Conservation (phyloP, 164 flowering plant species). For the Annona cherimola region DNA sequence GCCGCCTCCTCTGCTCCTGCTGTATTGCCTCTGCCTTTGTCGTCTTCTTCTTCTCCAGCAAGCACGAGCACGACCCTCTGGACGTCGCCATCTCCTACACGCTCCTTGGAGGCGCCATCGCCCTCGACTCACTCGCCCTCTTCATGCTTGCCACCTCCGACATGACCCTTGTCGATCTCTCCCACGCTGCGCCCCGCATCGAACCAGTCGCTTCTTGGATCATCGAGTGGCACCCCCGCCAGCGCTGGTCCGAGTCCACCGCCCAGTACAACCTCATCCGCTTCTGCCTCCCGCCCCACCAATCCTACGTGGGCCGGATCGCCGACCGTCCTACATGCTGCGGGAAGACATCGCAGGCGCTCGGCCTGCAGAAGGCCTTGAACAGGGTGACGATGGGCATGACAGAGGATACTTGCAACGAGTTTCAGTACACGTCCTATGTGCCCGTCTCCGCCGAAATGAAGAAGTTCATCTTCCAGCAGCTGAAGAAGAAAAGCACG, state of each 20-base stretch:
- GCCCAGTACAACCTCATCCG: slow-evolving; percentile 11
- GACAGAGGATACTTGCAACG: background rate
- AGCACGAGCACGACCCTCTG: background rate
- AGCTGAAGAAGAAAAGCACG: background rate
- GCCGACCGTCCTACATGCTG: background rate
- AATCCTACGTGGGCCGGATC: background rate
- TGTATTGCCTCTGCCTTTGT: background rate
- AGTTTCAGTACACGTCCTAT: background rate
- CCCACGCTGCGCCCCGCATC: background rate
- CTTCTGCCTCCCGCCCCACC: slow-evolving; percentile 1
- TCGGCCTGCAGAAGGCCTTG: background rate
- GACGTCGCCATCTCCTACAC: slow-evolving; percentile 35
- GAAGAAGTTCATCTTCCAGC: slow-evolving; percentile 1
- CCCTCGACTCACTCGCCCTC: slow-evolving; percentile 28
- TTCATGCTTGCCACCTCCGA: slow-evolving; percentile 33
- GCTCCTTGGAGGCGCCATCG: slow-evolving; percentile 35
- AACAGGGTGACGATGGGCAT: background rate
- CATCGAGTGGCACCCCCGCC: background rate
- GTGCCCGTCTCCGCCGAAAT: background rate
- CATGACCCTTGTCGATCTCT: slow-evolving; percentile 23
- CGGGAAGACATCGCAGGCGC: background rate
- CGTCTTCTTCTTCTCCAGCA: slow-evolving; percentile 5
- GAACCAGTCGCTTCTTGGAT: background rate
- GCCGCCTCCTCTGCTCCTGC: background rate
- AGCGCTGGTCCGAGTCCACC: slow-evolving; percentile 13